These are phyloP conservation scores for Metarhizium brunneum DNA, from an alignment of 2,329 filamentous ascomycete genomes.

Conservation along the genomic window DNA sequence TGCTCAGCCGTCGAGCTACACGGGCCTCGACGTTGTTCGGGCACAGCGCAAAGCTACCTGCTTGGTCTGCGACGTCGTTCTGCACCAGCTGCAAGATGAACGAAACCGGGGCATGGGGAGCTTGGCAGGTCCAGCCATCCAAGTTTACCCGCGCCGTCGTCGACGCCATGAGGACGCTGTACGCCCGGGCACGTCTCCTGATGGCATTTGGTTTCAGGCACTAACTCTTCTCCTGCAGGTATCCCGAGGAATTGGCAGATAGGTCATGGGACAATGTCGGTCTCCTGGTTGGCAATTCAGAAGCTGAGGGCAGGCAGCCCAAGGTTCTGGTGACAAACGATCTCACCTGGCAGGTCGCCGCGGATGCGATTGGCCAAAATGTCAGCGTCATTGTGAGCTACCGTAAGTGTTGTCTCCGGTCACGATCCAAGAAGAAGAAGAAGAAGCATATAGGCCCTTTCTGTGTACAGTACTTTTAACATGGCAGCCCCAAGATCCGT, in stretches of 20 bases:
- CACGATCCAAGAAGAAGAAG: too few species aligned
- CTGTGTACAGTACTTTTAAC: background rate
- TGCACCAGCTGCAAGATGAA: slow-evolving; percentile 14
- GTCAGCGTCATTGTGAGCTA: slow-evolving; percentile 82
- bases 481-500: slow-evolving; percentile 56
- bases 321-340: slow-evolving; percentile 66
- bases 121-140: slow-evolving; percentile 28
- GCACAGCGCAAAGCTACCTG: background rate
- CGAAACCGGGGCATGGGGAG: slow-evolving; percentile 24
- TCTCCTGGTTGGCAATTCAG: slow-evolving; percentile 49
- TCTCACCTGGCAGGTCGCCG: slow-evolving; percentile 77
- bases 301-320: slow-evolving; percentile 17
- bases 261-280: slow-evolving; percentile 96
- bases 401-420: slow-evolving; percentile 40
- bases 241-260: slow-evolving; percentile 83
- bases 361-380: slow-evolving; percentile 73
- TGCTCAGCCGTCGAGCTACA: background rate
- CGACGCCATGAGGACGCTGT: slow-evolving; percentile 71
- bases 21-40: background rate
- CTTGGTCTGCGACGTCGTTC: background rate
- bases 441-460: background rate
- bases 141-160: slow-evolving; percentile 54
- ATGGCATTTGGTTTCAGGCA: background rate
- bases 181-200: slow-evolving; percentile 22
- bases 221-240: slow-evolving; percentile 40